Conservation (phyloP, 2,329 filamentous ascomycete genomes). For the Elsinoe perseae region DNA sequence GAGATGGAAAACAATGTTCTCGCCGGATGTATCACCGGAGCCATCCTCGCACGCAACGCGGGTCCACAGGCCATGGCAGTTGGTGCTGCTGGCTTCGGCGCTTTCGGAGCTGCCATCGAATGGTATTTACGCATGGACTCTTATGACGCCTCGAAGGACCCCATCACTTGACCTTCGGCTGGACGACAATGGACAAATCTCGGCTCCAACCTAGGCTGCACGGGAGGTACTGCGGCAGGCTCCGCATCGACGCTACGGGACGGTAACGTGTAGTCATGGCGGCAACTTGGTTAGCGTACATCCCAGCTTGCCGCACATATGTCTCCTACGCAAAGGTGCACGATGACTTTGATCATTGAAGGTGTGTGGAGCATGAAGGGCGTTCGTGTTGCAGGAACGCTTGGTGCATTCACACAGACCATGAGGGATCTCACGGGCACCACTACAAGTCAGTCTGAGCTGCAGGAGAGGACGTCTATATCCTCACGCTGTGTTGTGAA, state of each 20-base stretch:
- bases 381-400: no score
- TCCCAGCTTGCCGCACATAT: no score
- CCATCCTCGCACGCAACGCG: conserved; percentile 74
- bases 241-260: background rate
- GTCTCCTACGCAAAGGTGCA: no score
- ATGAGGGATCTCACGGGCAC: no score
- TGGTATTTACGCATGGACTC: conserved; percentile 73
- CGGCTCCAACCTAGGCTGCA: background rate
- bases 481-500: no score
- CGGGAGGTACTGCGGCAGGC: background rate
- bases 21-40: conserved; percentile 86
- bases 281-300: no score
- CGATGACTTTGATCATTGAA: background rate
- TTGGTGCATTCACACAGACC: no score
- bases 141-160: conserved; percentile 30
- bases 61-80: conserved; percentile 82
- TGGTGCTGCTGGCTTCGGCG: conserved; percentile 88
- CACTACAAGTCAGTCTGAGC: no score
- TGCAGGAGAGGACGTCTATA: no score
- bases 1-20: conserved; percentile 81
- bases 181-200: background rate
- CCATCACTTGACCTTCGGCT: conserved; percentile 26
- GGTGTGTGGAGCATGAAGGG: background rate
- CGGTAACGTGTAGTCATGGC: no score
- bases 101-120: conserved; percentile 87